A percentile compares a stretch with the other conserved stretches of the same genome.
Evolutionary conservation across 1,284 basidiomycete species (phyloP).

Genomic region (Exsudoporus floridanus): DNA sequence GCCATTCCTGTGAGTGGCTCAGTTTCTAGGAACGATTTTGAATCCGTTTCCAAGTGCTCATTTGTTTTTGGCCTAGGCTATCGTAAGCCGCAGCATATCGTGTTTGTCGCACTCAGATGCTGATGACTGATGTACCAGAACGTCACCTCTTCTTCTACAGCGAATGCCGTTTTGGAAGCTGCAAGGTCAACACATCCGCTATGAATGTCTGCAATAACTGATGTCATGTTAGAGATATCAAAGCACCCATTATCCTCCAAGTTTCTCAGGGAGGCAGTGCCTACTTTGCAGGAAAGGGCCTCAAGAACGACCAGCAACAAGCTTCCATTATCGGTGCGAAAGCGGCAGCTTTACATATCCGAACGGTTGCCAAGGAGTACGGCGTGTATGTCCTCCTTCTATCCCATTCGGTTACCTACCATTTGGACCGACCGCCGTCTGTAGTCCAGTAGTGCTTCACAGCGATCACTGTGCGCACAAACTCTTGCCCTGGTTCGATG

Average conservation of each 20-base stretch:
- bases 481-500: conserved; percentile 99
- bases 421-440: conserved; percentile 3
- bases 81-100: conserved; percentile 45
- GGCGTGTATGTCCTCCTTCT: conserved; percentile 68
- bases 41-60: not conserved
- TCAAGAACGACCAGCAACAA: conserved; percentile 94
- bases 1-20: conserved; percentile 61
- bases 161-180: conserved; percentile 74
- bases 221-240: conserved; percentile 63
- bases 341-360: conserved; percentile 92
- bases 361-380: conserved; percentile 85
- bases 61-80: conserved; percentile 43
- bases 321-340: conserved; percentile 93
- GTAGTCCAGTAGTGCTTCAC: conserved; percentile 94
- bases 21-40: not conserved
- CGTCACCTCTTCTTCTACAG: conserved; percentile 74
- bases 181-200: conserved; percentile 48
- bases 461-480: conserved; percentile 99
- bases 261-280: conserved; percentile 96
- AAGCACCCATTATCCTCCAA: conserved; percentile 97
- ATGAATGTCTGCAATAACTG: conserved; percentile 2
- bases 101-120: conserved; percentile 2
- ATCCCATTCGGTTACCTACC: not conserved
- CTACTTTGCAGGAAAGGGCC: conserved; percentile 96
- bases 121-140: conserved; percentile 42